Percentiles rank a stretch among this genome's conserved stretches.
phyloP scores from a whole-genome alignment of 441 rosid species.

The Pelargonium cotyledonis region DNA sequence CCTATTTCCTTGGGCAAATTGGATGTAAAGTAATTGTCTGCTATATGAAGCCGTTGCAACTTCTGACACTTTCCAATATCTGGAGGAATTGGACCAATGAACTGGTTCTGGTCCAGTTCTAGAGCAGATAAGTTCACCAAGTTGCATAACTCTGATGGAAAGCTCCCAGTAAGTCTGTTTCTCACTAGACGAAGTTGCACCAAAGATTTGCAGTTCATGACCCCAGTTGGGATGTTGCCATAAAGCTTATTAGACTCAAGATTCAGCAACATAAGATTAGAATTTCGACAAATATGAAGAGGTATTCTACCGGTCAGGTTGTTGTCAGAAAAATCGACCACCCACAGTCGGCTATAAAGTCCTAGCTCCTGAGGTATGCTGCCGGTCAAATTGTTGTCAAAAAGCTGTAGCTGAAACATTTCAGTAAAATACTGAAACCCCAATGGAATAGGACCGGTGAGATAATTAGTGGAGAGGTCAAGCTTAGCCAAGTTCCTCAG shows the following conservation, averaged over 20 bases:
- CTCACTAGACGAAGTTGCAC: slow-evolving; percentile 70
- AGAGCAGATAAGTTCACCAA: slow-evolving; percentile 74
- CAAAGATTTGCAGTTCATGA: slow-evolving; percentile 55
- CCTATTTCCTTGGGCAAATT: slow-evolving; percentile 72
- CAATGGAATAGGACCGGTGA: slow-evolving; percentile 72
- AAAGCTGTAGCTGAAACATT: slow-evolving; percentile 76
- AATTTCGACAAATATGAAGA: slow-evolving; percentile 57
- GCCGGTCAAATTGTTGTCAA: slow-evolving; percentile 63
- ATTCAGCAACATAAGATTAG: slow-evolving; percentile 62
- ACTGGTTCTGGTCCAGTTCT: slow-evolving; percentile 73
- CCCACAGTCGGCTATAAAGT: slow-evolving; percentile 70
- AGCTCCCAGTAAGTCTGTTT: slow-evolving; percentile 69
- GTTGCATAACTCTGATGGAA: slow-evolving; percentile 80
- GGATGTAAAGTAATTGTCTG: slow-evolving; percentile 62
- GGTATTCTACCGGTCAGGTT: slow-evolving; percentile 71
- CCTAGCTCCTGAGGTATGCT: slow-evolving; percentile 71
- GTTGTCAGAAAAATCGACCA: slow-evolving; percentile 76
- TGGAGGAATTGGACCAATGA: slow-evolving; percentile 70
- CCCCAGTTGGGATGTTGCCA: slow-evolving; percentile 65
- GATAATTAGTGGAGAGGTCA: slow-evolving; percentile 76
- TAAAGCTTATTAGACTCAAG: slow-evolving; percentile 61
- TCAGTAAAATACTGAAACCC: slow-evolving; percentile 63
- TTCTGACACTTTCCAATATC: slow-evolving; percentile 60
- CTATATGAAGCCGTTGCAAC: slow-evolving; percentile 83
- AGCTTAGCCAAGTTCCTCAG: slow-evolving; percentile 72